These are phyloP conservation scores for Colletotrichum sp. DNA, from an alignment of 2,329 filamentous ascomycete species.

Conservation along the genomic window DNA sequence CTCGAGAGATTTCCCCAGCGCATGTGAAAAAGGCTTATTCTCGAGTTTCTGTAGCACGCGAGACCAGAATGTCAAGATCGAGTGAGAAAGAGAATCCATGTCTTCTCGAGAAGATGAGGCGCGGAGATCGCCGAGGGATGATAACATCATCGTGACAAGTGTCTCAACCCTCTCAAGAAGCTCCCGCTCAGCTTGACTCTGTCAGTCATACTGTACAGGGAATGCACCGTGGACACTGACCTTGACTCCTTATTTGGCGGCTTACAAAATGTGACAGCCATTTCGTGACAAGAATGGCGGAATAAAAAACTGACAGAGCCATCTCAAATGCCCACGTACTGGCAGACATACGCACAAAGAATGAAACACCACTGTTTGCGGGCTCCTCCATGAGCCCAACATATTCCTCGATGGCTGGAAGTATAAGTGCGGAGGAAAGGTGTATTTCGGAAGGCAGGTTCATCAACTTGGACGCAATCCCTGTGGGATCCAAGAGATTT, in stretches of 20 bases:
- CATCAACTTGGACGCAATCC: not conserved
- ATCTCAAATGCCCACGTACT: not conserved
- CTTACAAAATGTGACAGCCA: not conserved
- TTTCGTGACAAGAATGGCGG: not conserved
- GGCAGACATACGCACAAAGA: not conserved
- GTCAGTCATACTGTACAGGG: not conserved
- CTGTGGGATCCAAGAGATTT: not conserved
- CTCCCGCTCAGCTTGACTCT: not conserved
- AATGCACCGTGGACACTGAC: accelerated
- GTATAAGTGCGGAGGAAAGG: not conserved
- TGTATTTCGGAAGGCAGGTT: not conserved
- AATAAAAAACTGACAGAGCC: not conserved
- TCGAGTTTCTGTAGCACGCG: not conserved
- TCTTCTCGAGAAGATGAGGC: not conserved
- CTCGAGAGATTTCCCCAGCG: not conserved
- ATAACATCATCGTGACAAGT: not conserved
- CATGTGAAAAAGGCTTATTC: not conserved
- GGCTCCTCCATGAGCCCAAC: not conserved
- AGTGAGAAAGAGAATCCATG: not conserved
- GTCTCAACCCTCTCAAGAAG: too few relatives aligned
- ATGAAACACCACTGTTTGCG: not conserved
- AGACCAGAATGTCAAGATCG: not conserved
- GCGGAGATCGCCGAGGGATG: not conserved
- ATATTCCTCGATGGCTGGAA: not conserved
- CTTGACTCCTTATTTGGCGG: not conserved